phyloP scores from a whole-genome alignment of 192 early-diverging fungal species.

The Gigaspora rosea region DNA sequence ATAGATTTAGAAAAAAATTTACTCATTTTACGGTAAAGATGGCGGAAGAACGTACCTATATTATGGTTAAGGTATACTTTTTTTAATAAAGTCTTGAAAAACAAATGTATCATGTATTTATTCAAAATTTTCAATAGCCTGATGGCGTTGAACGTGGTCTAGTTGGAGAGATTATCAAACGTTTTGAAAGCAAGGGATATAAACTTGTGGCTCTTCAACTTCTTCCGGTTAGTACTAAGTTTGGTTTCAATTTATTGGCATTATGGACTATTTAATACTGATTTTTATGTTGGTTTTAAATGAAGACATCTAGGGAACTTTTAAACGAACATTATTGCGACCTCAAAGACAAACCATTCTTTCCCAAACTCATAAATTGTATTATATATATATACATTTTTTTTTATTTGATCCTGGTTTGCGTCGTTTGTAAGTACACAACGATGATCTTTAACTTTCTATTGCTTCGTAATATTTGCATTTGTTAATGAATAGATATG shows the following conservation, averaged over 20 bases:
- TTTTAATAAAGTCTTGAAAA: background rate
- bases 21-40: background rate
- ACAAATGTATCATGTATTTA: background rate
- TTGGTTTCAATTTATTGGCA: background rate
- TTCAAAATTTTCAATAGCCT: constrained; percentile 3
- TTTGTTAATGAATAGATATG: constrained; percentile 74
- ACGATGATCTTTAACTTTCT: background rate
- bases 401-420: background rate
- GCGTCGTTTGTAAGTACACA: too few relatives aligned
- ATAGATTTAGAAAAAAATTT: background rate
- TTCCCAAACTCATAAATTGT: constrained; percentile 73
- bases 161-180: constrained; percentile 91
- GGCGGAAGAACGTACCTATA: constrained; percentile 50
- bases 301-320: constrained; percentile 36
- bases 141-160: constrained; percentile 76
- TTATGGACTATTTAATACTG: background rate
- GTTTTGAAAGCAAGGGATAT: constrained; percentile 91
- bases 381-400: background rate
- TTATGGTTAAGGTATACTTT: constrained; percentile 54
- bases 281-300: background rate
- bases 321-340: constrained; percentile 83
- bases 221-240: constrained; percentile 37
- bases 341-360: constrained; percentile 84
- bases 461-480: background rate
- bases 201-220: constrained; percentile 86